These are phyloP conservation scores for Chrysosporium queenslandicum DNA, from an alignment of 2,329 filamentous ascomycete species.

Conservation along the genomic window DNA sequence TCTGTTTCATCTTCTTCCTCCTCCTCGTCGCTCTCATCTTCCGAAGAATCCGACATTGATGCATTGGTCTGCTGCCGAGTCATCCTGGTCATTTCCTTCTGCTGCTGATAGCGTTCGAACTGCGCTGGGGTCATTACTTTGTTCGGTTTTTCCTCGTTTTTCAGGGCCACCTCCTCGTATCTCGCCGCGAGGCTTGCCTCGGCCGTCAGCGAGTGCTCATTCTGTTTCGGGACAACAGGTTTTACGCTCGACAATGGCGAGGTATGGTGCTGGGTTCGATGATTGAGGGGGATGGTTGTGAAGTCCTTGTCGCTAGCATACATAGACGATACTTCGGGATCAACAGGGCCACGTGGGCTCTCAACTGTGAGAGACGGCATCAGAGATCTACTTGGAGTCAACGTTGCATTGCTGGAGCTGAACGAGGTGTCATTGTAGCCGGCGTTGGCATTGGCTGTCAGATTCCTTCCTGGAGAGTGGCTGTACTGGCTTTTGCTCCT, in stretches of 20 bases:
- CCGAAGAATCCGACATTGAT: conserved; percentile 43
- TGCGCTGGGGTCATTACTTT: conserved; percentile 87
- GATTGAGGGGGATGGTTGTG: conserved; percentile 12
- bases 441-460: conserved; percentile 1
- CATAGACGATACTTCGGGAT: conserved; percentile 14
- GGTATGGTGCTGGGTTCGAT: background rate
- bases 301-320: conserved; percentile 15
- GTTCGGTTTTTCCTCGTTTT: conserved; percentile 39
- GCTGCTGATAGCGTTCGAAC: conserved; percentile 67
- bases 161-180: conserved; percentile 33
- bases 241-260: background rate
- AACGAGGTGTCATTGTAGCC: background rate
- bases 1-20: conserved; percentile 68
- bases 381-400: background rate
- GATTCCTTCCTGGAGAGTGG: background rate
- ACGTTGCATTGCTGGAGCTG: conserved; percentile 9
- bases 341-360: conserved; percentile 1
- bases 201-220: conserved; percentile 29
- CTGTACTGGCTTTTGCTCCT: background rate
- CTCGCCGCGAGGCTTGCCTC: conserved; percentile 39
- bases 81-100: conserved; percentile 60
- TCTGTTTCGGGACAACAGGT: background rate
- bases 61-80: conserved; percentile 47
- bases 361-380: conserved; percentile 2
- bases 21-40: conserved; percentile 47